These are phyloP conservation scores for Fusarium anthophilum DNA, from an alignment of 2,329 filamentous ascomycete species.

Conservation along the genomic window DNA sequence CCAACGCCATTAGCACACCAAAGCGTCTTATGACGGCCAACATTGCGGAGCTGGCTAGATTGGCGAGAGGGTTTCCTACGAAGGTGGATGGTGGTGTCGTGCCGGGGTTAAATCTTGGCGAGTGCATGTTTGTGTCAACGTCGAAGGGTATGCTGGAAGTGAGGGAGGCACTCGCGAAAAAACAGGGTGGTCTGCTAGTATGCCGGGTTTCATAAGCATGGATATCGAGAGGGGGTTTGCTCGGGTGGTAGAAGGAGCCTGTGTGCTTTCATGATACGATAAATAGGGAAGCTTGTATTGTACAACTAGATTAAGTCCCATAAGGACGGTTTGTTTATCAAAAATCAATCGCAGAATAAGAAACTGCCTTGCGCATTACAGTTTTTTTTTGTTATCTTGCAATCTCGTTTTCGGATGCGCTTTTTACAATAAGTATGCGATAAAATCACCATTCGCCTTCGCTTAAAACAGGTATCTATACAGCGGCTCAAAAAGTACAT, in stretches of 20 bases:
- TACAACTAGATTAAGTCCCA: conserved; percentile 41
- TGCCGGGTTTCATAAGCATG: conserved; percentile 68
- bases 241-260: conserved; percentile 5
- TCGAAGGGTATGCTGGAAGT: conserved; percentile 82
- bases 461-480: conserved; percentile 47
- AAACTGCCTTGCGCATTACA: conserved; percentile 18
- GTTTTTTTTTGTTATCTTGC: conserved; percentile 9
- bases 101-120: conserved; percentile 79
- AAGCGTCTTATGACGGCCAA: conserved; percentile 76
- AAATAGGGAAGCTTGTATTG: conserved; percentile 39
- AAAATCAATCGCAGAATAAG: conserved; percentile 31
- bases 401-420: conserved; percentile 14
- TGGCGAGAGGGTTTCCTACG: conserved; percentile 74
- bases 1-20: conserved; percentile 76
- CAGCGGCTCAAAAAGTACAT: conserved; percentile 38
- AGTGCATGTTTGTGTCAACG: conserved; percentile 83
- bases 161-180: conserved; percentile 82
- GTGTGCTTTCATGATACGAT: conserved; percentile 35
- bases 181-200: conserved; percentile 81
- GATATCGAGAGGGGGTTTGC: not conserved
- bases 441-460: conserved; percentile 46
- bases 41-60: conserved; percentile 66
- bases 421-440: conserved; percentile 31
- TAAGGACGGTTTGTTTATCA: conserved; percentile 37
- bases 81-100: conserved; percentile 70